Percentiles rank a stretch among this genome's conserved stretches.
phyloP scores from a whole-genome alignment of 1,284 basidiomycete genomes.

The Stygiomarasmius scandens region DNA sequence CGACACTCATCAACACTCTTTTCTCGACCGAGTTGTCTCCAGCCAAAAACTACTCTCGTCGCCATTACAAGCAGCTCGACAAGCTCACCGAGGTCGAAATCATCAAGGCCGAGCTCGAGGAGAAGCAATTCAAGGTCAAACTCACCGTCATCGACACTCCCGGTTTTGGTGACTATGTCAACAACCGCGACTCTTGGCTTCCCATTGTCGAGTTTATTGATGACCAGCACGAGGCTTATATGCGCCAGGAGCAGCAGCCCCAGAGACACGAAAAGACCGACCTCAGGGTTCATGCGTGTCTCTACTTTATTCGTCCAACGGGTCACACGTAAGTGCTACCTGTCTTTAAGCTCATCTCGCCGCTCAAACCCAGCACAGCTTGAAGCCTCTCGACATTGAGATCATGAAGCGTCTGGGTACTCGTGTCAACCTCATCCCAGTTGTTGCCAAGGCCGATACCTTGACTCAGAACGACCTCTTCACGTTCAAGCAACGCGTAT shows the following conservation, averaged over 20 bases:
- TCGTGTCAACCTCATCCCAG: conserved; percentile 96
- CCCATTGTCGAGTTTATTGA: conserved; percentile 99
- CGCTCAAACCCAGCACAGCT: conserved; percentile 41
- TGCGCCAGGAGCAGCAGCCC: conserved; percentile 99
- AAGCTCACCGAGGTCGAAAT: conserved; percentile 98
- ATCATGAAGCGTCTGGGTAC: conserved; percentile 98
- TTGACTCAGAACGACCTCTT: conserved; percentile 92
- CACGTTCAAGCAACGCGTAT: conserved; percentile 90
- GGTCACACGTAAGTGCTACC: conserved; percentile 82
- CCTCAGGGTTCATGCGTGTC: conserved; percentile 93
- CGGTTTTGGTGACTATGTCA: conserved; percentile 99
- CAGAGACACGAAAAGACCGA: conserved; percentile 92
- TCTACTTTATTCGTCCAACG: conserved; percentile 97
- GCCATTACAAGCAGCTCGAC: conserved; percentile 97
- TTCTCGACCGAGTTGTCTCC: conserved; percentile 97
- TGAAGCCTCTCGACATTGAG: conserved; percentile 98
- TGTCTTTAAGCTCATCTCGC: conserved; percentile 7
- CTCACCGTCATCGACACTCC: conserved; percentile 98
- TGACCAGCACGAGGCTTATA: conserved; percentile 99
- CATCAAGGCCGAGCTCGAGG: conserved; percentile 96
- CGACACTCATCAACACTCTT: conserved; percentile 97
- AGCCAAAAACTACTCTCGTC: conserved; percentile 87
- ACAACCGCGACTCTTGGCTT: conserved; percentile 98
- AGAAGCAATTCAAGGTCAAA: conserved; percentile 99
- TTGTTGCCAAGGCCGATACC: conserved; percentile 96